Percentiles rank a stretch among this genome's conserved stretches.
These are phyloP conservation scores for Leccinellum albellum DNA, from an alignment of 768 basidiomycete genomes.

Conservation along the genomic window DNA sequence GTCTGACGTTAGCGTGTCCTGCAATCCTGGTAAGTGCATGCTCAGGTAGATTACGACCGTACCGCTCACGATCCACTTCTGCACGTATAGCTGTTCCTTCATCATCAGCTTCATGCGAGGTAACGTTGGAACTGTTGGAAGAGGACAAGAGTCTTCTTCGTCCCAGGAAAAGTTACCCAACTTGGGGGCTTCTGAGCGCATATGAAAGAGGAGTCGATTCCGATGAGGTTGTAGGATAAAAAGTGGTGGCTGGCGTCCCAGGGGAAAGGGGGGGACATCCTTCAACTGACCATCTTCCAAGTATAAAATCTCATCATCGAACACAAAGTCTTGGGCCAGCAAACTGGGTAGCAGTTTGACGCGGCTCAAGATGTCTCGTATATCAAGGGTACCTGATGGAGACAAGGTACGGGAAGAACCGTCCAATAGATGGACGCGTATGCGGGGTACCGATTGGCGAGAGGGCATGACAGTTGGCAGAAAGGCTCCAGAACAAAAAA, in stretches of 20 bases:
- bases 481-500: slow-evolving; percentile 4
- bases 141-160: slow-evolving; percentile 11
- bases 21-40: slow-evolving; percentile 6
- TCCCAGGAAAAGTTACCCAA: slow-evolving; percentile 16
- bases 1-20: slow-evolving; percentile 20
- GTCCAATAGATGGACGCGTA: slow-evolving; percentile 18
- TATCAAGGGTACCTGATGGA: slow-evolving; percentile 26
- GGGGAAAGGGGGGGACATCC: slow-evolving; percentile 32
- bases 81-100: slow-evolving; percentile 32
- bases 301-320: slow-evolving; percentile 8
- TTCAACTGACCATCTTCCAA: slow-evolving; percentile 15
- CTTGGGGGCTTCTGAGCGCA: slow-evolving; percentile 20
- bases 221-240: slow-evolving; percentile 26
- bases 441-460: slow-evolving; percentile 18
- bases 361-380: slow-evolving; percentile 18
- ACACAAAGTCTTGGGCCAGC: slow-evolving; percentile 19
- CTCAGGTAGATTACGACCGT: background rate
- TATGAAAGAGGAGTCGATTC: slow-evolving; percentile 21
- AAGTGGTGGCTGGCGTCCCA: slow-evolving; percentile 22
- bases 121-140: slow-evolving; percentile 32
- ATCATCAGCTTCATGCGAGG: slow-evolving; percentile 36
- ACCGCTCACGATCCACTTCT: slow-evolving; percentile 33
- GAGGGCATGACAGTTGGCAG: slow-evolving; percentile 17
- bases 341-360: slow-evolving; percentile 16
- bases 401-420: slow-evolving; percentile 11